Evolutionary conservation across 2,329 filamentous ascomycete genomes (phyloP), one percentile per base, ranked within the genome.

Genomic region (Colletotrichum sp.): DNA sequence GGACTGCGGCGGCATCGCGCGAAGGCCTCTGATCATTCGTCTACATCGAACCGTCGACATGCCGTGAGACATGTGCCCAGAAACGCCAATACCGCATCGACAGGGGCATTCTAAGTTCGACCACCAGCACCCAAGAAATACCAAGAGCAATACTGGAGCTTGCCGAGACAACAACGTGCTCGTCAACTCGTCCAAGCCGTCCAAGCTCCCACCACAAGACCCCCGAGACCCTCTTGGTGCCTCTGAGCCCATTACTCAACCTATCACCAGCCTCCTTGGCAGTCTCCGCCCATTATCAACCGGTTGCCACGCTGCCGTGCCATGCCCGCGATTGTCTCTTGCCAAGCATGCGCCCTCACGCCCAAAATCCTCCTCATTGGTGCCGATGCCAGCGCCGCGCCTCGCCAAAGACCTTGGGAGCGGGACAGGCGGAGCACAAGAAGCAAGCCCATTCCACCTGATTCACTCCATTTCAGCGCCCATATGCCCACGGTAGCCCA

Each of bases 361-460:
- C 64, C 70, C 64, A 73, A 58, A 55, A 66, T 65, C 15, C 32
- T 69, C 43, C 43, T 73, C 65, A 75, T 73, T 75, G 73, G 73
- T 75, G 73, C 70, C 58, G 70, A 73, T 38, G 62, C 26, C 70
- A 66, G 30, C 64, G 55, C 48, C 58, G 58, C 36, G 70, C 70
- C 69, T 73, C 73, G 70, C 64, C 73, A 73, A 64, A 64, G 55
- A 26, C 70, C 56, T 56, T 72, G 55, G 56, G 30, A 72, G 73
- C 73, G 73, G 73, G 70, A 73, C 70, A 75, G 60, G 73, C 73
- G 70, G 70, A 75, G 73, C 73, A 75, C 70, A 75, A 75, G 73
- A 75, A 73, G 70, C 62, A 72, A 66, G 58, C 62, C 62, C 70
- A 67, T 75, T 75, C 70, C 73, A 65, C 70, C 56, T 52, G 70